Conservation (phyloP, 805 yeast species). For the Starmerella potacharoeniae region DNA sequence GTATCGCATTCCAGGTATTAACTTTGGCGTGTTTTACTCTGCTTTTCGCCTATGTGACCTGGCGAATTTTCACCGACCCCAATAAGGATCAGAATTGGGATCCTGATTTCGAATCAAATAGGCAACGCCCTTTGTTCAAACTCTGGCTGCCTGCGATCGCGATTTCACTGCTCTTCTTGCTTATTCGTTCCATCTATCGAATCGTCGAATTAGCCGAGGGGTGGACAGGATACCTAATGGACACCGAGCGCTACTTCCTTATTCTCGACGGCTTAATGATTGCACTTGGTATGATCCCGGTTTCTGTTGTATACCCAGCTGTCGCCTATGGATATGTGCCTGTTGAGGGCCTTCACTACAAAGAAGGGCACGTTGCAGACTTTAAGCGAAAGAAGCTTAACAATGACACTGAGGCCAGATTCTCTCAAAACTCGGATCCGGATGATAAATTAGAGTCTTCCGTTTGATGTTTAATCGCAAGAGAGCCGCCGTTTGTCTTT, state of each 20-base stretch:
- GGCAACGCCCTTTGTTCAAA: slow-evolving; percentile 21
- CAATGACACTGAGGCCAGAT: background rate
- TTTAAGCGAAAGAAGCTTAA: background rate
- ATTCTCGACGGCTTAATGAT: slow-evolving; percentile 55
- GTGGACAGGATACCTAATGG: slow-evolving; percentile 55
- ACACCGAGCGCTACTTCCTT: slow-evolving; percentile 48
- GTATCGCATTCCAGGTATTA: slow-evolving; percentile 64
- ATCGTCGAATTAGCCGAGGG: slow-evolving; percentile 62
- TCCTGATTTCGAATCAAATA: slow-evolving; percentile 15
- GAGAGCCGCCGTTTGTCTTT: too few species aligned
- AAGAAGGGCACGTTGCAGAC: background rate
- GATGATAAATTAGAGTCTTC: too few species aligned
- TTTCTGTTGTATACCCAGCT: slow-evolving; percentile 56
- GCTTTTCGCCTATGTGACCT: slow-evolving; percentile 37
- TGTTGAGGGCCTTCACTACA: slow-evolving; percentile 21
- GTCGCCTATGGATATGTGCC: slow-evolving; percentile 36
- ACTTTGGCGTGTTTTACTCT: slow-evolving; percentile 52
- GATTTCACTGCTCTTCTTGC: slow-evolving; percentile 41
- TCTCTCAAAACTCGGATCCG: background rate
- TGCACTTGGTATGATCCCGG: slow-evolving; percentile 35
- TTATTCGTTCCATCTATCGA: slow-evolving; percentile 61
- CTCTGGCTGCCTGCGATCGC: slow-evolving; percentile 22
- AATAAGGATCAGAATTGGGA: slow-evolving; percentile 13
- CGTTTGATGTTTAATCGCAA: too few species aligned
- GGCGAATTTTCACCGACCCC: slow-evolving; percentile 5